These are phyloP conservation scores for Pezicula radicicola DNA, from an alignment of 2,329 filamentous ascomycete species.

Conservation along the genomic window DNA sequence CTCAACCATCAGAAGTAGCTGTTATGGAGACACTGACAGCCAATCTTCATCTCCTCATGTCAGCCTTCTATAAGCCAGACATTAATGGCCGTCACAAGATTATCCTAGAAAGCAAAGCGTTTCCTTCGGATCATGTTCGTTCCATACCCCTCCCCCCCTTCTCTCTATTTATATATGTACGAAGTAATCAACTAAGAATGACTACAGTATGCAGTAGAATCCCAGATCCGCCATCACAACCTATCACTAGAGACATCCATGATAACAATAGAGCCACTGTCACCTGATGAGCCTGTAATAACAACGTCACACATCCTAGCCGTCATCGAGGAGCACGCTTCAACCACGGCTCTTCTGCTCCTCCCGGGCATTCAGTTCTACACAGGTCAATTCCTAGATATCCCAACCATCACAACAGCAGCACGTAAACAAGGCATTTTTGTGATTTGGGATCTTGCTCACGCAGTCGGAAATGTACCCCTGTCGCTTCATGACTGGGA, in stretches of 20 bases:
- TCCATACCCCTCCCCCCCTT: background rate
- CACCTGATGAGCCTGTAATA: constrained; percentile 48
- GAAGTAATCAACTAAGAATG: constrained; percentile 10
- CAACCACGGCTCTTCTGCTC: constrained; percentile 65
- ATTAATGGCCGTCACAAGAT: constrained; percentile 62
- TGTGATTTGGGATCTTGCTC: constrained; percentile 78
- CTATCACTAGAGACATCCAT: constrained; percentile 63
- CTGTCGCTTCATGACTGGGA: constrained; percentile 72
- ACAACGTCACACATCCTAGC: constrained; percentile 65
- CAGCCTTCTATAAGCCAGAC: constrained; percentile 73
- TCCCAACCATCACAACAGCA: constrained; percentile 67
- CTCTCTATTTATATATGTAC: background rate
- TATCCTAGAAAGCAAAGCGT: constrained; percentile 76
- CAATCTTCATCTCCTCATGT: constrained; percentile 75
- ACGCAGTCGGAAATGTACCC: constrained; percentile 74
- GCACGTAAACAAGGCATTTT: constrained; percentile 65
- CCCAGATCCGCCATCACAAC: constrained; percentile 68
- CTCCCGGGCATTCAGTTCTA: constrained; percentile 80
- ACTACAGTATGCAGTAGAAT: constrained; percentile 69
- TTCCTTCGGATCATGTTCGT: constrained; percentile 75
- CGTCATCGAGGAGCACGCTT: constrained; percentile 63
- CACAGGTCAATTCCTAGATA: constrained; percentile 75
- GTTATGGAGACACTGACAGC: constrained; percentile 79
- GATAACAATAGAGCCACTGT: constrained; percentile 60
- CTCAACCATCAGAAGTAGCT: constrained; percentile 64